Base-by-base conservation (phyloP, 129 eudicot species). In the Helichrysum umbraculigerum region DNA sequence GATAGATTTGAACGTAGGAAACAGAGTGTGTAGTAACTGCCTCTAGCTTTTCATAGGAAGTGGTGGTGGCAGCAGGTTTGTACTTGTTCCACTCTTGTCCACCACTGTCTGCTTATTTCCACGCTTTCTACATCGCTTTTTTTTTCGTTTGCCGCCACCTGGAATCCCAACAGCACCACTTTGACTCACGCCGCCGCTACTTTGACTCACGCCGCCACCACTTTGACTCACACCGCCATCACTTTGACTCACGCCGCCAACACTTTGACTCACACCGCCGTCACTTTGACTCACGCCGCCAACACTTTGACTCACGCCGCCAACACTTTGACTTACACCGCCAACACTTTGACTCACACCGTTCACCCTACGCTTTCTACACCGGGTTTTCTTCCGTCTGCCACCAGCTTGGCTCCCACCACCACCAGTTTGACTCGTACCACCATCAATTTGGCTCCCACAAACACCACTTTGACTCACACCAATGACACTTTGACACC, bases 181-280 rank as follows among this genome's bases (percentile, higher is more conserved):
- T 15, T 54, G 60, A 21, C 19, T 59, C 33, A 21, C 4, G 9
- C 15, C 15, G 3, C 42, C 63, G 34, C 21, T 28, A 29, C 44
- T 74, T 2, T 15, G 54, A 8, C n/a, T 76, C 42, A 6, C 51
- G 1, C 41, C 4, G 7, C 20, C 73, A 58, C 47, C 19, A 1
- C 28, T 2, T 25, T 6, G 12, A 15, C 14, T 30, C 8, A 72
- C 87, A 12, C 82, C 51, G 7, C 80, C 81, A 6, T 14, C 78
- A 29, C 77, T 54, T 44, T 44, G 51, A 11, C 51, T 44, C 51
- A 11, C 51, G 3, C 16, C 1, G 0, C 16, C 51, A 1, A 3
- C 51, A 44, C 15, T 44, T 21, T 77, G 72, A 73, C 78, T 75
- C 65, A 22, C 6, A 22, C 30, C 6, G 0, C 42, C 44, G 17